Evolutionary conservation across 2,329 filamentous ascomycete genomes (phyloP).

Genomic region (Pestalotiopsis sp.): DNA sequence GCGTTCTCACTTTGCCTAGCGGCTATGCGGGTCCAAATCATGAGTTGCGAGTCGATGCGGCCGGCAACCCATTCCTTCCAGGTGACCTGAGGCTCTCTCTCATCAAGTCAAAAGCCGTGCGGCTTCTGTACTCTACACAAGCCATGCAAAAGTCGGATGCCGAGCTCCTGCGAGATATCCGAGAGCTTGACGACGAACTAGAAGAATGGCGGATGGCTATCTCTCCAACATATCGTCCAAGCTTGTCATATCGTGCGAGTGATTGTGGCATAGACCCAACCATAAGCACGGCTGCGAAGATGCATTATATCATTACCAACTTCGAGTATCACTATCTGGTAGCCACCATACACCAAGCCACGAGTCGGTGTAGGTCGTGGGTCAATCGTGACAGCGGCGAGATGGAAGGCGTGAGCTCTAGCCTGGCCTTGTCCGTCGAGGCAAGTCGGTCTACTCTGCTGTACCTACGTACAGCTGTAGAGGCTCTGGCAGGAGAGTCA

Average conservation of each 20-base stretch:
- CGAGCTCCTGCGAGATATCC: constrained; percentile 54
- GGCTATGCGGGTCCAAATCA: constrained; percentile 35
- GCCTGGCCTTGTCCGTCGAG: constrained; percentile 53
- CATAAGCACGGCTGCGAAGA: constrained; percentile 34
- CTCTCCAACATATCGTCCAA: constrained; percentile 45
- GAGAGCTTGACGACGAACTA: constrained; percentile 57
- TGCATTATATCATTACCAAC: constrained; percentile 49
- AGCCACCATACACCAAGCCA: constrained; percentile 57
- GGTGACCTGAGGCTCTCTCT: constrained; percentile 50
- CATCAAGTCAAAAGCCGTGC: constrained; percentile 53
- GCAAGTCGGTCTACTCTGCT: constrained; percentile 57
- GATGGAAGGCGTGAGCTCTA: constrained; percentile 51
- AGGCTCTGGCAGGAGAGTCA: constrained; percentile 44
- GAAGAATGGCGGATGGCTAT: constrained; percentile 56
- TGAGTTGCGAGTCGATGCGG: constrained; percentile 21
- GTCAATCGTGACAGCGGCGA: constrained; percentile 31
- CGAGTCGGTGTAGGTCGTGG: constrained; percentile 50
- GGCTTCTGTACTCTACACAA: constrained; percentile 49
- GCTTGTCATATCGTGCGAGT: constrained; percentile 39
- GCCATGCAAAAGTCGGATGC: constrained; percentile 53
- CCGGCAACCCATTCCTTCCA: constrained; percentile 35
- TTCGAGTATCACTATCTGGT: constrained; percentile 59
- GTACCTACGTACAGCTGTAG: constrained; percentile 44
- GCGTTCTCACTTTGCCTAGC: constrained; percentile 51
- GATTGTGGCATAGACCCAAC: constrained; percentile 15